Evolutionary conservation across 371 early-diverging fungal genomes (phyloP).

Genomic region (Haplosporangium sp.): DNA sequence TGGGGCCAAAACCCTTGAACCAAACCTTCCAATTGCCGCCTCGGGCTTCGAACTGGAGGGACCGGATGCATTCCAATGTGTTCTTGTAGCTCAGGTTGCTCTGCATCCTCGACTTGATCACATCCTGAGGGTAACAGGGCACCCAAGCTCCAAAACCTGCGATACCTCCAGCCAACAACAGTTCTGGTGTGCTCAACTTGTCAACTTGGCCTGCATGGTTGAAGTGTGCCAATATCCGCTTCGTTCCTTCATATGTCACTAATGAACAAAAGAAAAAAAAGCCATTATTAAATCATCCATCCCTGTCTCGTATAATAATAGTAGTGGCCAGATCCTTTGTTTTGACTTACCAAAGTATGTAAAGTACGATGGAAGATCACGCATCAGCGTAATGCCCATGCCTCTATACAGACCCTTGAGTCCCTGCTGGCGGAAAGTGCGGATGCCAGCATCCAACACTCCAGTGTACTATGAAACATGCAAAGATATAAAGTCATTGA

Average conservation of each 20-base stretch:
- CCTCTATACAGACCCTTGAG: conserved; percentile 84
- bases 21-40: conserved; percentile 67
- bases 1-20: conserved; percentile 86
- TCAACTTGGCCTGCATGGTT: conserved; percentile 61
- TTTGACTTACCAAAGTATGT: conserved; percentile 77
- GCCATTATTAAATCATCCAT: neutral
- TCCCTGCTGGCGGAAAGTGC: conserved; percentile 77
- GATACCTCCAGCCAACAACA: conserved; percentile 85
- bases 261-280: neutral
- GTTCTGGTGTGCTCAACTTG: conserved; percentile 64
- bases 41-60: conserved; percentile 61
- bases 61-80: conserved; percentile 58
- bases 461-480: conserved; percentile 67
- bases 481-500: neutral
- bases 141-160: conserved; percentile 91
- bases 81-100: conserved; percentile 58
- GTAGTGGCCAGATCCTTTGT: neutral
- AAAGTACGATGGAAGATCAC: conserved; percentile 89
- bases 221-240: conserved; percentile 63
- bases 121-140: conserved; percentile 90
- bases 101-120: conserved; percentile 86
- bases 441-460: conserved; percentile 79
- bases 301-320: neutral
- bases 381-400: conserved; percentile 79
- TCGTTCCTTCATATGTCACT: conserved; percentile 77